phyloP scores from a whole-genome alignment of 2,329 filamentous ascomycete species.

The Hysterium pulicare region DNA sequence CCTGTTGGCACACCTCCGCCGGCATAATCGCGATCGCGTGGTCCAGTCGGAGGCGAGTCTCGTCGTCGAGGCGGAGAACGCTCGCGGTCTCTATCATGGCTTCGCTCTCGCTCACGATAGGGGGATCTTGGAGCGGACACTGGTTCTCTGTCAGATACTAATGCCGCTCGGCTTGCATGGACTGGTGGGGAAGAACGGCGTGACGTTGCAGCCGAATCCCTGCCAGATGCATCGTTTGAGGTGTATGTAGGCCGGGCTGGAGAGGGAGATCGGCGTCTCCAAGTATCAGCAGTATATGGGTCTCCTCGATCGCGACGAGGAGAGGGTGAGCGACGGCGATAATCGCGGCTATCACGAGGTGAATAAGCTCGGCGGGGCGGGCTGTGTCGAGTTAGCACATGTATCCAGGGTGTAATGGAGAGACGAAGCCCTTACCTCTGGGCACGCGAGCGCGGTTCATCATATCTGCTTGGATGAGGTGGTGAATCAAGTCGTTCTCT shows the following conservation, averaged over 20 bases:
- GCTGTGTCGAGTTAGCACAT: conserved; percentile 3
- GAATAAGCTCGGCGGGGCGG: conserved; percentile 40
- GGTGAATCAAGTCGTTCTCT: conserved; percentile 41
- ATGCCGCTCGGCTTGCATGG: conserved; percentile 52
- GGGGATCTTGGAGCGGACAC: conserved; percentile 33
- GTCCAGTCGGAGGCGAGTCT: conserved; percentile 37
- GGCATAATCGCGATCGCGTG: conserved; percentile 21
- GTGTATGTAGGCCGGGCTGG: conserved; percentile 35
- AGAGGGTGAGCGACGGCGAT: conserved; percentile 53
- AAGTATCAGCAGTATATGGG: conserved; percentile 46
- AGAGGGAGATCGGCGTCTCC: conserved; percentile 55
- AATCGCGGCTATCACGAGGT: conserved; percentile 45
- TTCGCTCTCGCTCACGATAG: conserved; percentile 28
- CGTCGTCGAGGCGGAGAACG: conserved; percentile 35
- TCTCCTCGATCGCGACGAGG: conserved; percentile 51
- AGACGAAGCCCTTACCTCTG: conserved; percentile 23
- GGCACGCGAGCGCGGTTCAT: conserved; percentile 43
- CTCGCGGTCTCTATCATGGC: conserved; percentile 25
- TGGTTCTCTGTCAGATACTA: conserved; percentile 31
- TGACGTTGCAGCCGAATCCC: conserved; percentile 56
- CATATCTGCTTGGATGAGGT: conserved; percentile 40
- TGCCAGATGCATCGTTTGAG: conserved; percentile 50
- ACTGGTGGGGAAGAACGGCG: conserved; percentile 59
- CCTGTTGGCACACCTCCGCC: conserved; percentile 35
- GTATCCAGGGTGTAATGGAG: background rate